phyloP scores from a whole-genome alignment of 116 monocot species.

The Posidonia oceanica region DNA sequence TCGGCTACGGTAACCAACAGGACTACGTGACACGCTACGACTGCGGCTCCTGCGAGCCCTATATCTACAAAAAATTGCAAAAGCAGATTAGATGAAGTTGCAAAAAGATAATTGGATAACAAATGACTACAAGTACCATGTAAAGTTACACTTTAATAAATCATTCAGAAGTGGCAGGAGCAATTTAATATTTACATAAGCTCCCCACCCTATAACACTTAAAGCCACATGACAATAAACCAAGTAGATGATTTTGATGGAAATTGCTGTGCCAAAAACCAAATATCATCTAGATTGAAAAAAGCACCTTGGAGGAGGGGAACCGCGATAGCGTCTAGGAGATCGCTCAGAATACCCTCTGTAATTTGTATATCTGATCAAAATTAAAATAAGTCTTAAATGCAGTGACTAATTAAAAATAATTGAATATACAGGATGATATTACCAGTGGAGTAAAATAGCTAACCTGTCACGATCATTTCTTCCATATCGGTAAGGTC shows the following conservation, averaged over 20 bases:
- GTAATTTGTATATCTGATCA: constrained; percentile 45
- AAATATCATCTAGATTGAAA: not conserved
- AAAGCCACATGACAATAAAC: not conserved
- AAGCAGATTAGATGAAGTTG: not conserved
- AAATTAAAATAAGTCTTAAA: not conserved
- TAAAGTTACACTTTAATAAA: not conserved
- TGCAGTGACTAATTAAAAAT: not conserved
- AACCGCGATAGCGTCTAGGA: constrained; percentile 63
- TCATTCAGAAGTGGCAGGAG: not conserved
- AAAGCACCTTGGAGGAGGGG: constrained; percentile 72
- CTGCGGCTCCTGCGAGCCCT: constrained; percentile 60
- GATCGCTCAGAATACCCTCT: constrained; percentile 70
- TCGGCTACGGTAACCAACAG: constrained; percentile 42
- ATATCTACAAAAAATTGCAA: constrained; percentile 1
- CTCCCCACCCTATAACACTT: too few relatives aligned
- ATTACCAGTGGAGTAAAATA: not conserved
- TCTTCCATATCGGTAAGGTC: constrained; percentile 64
- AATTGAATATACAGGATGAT: not conserved
- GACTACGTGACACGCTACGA: constrained; percentile 72
- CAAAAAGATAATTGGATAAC: too few relatives aligned
- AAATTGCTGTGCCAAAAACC: not conserved
- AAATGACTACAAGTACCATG: too few relatives aligned
- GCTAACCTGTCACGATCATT: constrained; percentile 71
- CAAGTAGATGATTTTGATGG: not conserved
- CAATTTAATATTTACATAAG: too few relatives aligned